Percentiles rank a stretch among this genome's conserved stretches.
Conservation (phyloP, 768 basidiomycete genomes). For the Termitomyces titanicus region DNA sequence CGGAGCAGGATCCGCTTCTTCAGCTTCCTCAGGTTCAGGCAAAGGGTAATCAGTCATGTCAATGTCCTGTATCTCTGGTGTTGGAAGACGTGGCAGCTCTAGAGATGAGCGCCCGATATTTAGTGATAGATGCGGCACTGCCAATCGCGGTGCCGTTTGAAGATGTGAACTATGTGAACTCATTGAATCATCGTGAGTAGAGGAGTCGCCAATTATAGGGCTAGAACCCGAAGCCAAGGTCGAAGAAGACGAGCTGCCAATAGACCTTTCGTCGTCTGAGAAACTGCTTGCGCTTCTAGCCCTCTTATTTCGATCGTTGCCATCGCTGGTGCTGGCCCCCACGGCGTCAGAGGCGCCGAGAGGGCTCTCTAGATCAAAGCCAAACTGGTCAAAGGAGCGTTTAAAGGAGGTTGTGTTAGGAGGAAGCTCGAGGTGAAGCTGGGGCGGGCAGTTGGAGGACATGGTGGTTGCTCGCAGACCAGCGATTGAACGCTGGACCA, state of each 20-base stretch:
- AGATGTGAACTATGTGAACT: slow-evolving; percentile 1
- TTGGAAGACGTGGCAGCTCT: slow-evolving; percentile 37
- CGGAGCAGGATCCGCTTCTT: slow-evolving; percentile 13
- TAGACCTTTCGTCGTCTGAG: slow-evolving; percentile 33
- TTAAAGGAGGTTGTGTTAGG: slow-evolving; percentile 52
- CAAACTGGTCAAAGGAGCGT: slow-evolving; percentile 56
- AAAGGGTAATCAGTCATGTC: slow-evolving; percentile 45
- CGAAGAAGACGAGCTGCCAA: slow-evolving; percentile 33
- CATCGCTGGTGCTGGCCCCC: slow-evolving; percentile 29
- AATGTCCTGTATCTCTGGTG: slow-evolving; percentile 45
- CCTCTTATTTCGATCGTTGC: slow-evolving; percentile 53
- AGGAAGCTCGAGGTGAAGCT: slow-evolving; percentile 51
- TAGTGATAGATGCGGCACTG: slow-evolving; percentile 18
- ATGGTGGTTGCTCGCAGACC: slow-evolving; percentile 26
- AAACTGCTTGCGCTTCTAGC: slow-evolving; percentile 51
- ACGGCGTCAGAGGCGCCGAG: slow-evolving; percentile 17
- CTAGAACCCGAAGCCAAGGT: slow-evolving; percentile 26
- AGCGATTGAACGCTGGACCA: slow-evolving; percentile 3
- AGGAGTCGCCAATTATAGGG: slow-evolving; percentile 9
- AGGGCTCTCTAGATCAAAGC: slow-evolving; percentile 52
- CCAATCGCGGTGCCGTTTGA: slow-evolving; percentile 14
- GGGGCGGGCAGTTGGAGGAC: slow-evolving; percentile 44
- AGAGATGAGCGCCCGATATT: slow-evolving; percentile 13
- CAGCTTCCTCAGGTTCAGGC: slow-evolving; percentile 8
- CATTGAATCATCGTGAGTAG: slow-evolving; percentile 2